phyloP scores from a whole-genome alignment of 257 asterid species.

The Nicotiana sylvestris region DNA sequence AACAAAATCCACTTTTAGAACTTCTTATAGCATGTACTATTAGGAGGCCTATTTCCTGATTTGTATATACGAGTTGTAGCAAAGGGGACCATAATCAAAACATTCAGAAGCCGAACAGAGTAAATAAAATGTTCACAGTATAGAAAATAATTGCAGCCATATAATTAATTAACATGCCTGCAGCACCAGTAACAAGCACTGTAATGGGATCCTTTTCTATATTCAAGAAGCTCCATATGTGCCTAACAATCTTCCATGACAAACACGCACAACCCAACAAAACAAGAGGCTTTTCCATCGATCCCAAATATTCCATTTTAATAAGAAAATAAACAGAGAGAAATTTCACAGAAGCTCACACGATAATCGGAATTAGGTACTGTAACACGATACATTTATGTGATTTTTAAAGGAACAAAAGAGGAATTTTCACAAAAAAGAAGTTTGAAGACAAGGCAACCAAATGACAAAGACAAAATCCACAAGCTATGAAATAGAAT shows the following conservation, averaged over 20 bases:
- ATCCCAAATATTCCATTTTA: conserved; percentile 39
- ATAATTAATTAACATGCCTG: conserved; percentile 50
- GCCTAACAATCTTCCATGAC: conserved; percentile 61
- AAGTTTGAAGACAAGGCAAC: conserved; percentile 21
- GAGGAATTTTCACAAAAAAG: conserved; percentile 3
- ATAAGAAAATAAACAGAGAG: neutral
- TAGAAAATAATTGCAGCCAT: neutral
- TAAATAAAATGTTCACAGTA: neutral
- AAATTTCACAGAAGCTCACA: neutral
- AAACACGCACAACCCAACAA: conserved; percentile 49
- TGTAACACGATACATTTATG: neutral
- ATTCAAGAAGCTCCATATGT: conserved; percentile 46
- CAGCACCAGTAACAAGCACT: conserved; percentile 80
- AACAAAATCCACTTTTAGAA: neutral
- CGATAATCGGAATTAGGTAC: neutral
- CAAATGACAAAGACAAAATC: conserved; percentile 37
- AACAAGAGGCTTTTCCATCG: conserved; percentile 52
- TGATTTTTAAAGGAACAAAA: neutral
- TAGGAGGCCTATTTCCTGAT: no score
- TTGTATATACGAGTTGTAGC: no score
- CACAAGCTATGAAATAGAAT: conserved; percentile 59
- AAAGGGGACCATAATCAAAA: no score
- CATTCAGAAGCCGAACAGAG: neutral
- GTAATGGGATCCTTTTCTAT: conserved; percentile 51
- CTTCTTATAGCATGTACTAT: no score